A percentile compares a stretch with the other conserved stretches of the same genome.
Conservation (phyloP, 805 yeast species). For the Schizosaccharomyces octosporus region DNA sequence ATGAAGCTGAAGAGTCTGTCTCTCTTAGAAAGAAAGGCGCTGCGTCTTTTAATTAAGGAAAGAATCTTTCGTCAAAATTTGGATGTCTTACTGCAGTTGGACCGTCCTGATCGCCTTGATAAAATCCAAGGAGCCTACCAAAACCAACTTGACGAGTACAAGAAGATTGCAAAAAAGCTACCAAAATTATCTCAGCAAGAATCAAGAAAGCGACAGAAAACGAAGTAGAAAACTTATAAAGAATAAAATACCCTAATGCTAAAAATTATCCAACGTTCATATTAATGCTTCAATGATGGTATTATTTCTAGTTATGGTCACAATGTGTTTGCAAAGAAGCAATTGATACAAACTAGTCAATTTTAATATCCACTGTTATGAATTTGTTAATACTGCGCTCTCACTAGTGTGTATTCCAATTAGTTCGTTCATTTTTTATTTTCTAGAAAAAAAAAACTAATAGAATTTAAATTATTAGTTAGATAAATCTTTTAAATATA, state of each 20-base stretch:
- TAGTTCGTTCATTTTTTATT: no score
- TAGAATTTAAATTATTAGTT: neutral
- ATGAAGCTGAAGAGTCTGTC: conserved; percentile 13
- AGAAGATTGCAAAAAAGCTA: conserved; percentile 6
- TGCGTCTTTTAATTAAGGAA: conserved; percentile 40
- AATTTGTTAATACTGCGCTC: no score
- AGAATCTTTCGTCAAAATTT: conserved; percentile 57
- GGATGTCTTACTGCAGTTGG: conserved; percentile 5
- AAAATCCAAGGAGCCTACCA: conserved; percentile 55
- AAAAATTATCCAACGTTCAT: no score
- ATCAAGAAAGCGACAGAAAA: neutral
- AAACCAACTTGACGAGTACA: conserved; percentile 45
- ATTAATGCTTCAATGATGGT: no score
- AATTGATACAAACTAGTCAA: no score
- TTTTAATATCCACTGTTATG: no score
- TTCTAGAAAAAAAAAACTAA: no score
- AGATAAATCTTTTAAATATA: neutral
- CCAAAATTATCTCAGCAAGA: neutral
- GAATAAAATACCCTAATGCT: no score
- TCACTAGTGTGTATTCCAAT: no score
- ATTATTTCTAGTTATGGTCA: no score
- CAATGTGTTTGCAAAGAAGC: no score
- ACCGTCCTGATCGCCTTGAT: conserved; percentile 28
- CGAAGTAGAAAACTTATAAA: no score
- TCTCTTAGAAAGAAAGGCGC: conserved; percentile 10